A percentile compares a stretch with the other conserved stretches of the same genome.
phyloP scores from a whole-genome alignment of 2,329 filamentous ascomycete genomes.

The Raffaelea deltoideospora region DNA sequence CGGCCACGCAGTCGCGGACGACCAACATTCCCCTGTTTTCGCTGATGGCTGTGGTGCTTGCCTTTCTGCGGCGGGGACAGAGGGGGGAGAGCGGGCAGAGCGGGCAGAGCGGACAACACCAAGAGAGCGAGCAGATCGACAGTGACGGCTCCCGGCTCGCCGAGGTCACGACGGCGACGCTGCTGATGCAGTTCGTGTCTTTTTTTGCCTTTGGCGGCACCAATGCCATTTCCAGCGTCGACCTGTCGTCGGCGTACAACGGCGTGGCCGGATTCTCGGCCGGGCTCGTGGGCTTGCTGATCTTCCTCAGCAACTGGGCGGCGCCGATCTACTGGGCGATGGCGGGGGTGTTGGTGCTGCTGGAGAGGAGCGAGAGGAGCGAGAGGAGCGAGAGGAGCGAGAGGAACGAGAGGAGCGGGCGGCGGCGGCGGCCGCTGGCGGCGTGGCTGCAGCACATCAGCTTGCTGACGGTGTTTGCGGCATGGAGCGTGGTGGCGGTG shows the following conservation, averaged over 20 bases:
- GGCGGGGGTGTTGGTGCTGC: constrained; percentile 42
- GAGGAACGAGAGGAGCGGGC: too few relatives aligned
- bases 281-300: constrained; percentile 63
- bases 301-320: constrained; percentile 83
- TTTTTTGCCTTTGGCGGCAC: constrained; percentile 88
- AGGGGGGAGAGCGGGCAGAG: too few relatives aligned
- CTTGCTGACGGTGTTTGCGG: constrained; percentile 55
- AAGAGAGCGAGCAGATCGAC: constrained; percentile 10
- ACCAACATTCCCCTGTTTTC: constrained; percentile 78
- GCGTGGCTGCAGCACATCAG: constrained; percentile 33
- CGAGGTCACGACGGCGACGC: constrained; percentile 52
- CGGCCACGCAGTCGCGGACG: constrained; percentile 73
- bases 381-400: too few relatives aligned
- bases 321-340: constrained; percentile 79
- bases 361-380: constrained; percentile 20
- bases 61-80: too few relatives aligned
- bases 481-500: constrained; percentile 51
- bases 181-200: constrained; percentile 65
- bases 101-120: too few relatives aligned
- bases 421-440: constrained; percentile 5
- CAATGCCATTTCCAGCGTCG: constrained; percentile 91
- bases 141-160: constrained; percentile 14
- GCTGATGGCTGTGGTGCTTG: constrained; percentile 48
- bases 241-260: constrained; percentile 90
- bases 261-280: constrained; percentile 72